These are phyloP conservation scores for Gentiana macrophylla DNA, from an alignment of 257 asterid species.

Conservation along the genomic window DNA sequence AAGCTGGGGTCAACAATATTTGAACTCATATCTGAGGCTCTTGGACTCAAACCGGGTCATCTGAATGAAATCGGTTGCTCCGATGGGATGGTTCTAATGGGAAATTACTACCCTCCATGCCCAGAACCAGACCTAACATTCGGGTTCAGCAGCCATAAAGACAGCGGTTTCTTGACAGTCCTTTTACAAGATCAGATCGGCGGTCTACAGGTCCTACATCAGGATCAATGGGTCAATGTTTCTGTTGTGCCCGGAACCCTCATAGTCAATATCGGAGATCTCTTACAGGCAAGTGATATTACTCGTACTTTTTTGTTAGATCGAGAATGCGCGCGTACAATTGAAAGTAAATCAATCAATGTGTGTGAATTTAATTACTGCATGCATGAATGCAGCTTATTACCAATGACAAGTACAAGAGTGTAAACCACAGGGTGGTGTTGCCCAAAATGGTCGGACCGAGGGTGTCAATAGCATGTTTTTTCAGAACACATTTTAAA, in stretches of 20 bases:
- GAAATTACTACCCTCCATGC: constrained; percentile 13
- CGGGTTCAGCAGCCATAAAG: constrained; percentile 8
- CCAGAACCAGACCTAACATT: constrained; percentile 10
- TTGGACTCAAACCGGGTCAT: constrained; percentile 4
- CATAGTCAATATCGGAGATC: constrained; percentile 13
- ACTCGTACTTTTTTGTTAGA: no score
- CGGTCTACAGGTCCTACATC: constrained; percentile 17
- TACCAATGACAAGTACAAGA: constrained; percentile 13
- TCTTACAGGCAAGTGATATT: constrained; percentile 9
- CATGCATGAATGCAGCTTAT: constrained; percentile 4
- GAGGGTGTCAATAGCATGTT: constrained; percentile 15
- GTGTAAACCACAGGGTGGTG: constrained; percentile 11
- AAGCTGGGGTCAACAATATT: constrained; percentile 4
- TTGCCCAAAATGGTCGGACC: constrained; percentile 1
- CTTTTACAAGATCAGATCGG: constrained; percentile 11
- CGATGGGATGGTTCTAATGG: background rate
- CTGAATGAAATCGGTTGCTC: constrained; percentile 7
- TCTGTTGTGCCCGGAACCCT: constrained; percentile 7
- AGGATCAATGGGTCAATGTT: constrained; percentile 11
- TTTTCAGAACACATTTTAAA: constrained; percentile 7
- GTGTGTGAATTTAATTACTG: no score
- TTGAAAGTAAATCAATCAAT: no score
- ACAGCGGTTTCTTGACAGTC: constrained; percentile 8
- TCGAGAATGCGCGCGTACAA: no score
- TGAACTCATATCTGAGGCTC: constrained; percentile 12